These are phyloP conservation scores for Choanephora cucurbitarum DNA, from an alignment of 371 early-diverging fungal species.

Conservation along the genomic window DNA sequence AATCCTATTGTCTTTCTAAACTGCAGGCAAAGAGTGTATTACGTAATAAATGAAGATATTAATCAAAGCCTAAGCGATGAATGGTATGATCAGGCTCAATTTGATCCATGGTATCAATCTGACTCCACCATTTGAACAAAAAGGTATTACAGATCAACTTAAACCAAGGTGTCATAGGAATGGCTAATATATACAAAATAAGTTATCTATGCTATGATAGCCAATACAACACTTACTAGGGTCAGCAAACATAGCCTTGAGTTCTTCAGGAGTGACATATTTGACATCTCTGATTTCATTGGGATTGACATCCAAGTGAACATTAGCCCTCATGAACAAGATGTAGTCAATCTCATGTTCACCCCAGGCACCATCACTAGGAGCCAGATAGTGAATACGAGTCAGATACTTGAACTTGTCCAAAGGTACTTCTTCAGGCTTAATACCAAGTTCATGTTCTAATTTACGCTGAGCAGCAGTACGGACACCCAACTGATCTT, in stretches of 20 bases:
- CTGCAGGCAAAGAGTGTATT: constrained; percentile 1
- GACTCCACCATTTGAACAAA: constrained; percentile 94
- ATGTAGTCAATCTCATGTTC: constrained; percentile 97
- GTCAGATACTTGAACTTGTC: constrained; percentile 89
- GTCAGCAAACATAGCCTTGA: constrained; percentile 70
- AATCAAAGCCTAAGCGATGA: constrained; percentile 64
- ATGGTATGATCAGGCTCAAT: constrained; percentile 74
- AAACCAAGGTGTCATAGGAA: constrained; percentile 95
- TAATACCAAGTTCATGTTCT: constrained; percentile 94
- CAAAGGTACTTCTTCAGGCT: constrained; percentile 73
- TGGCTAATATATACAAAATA: constrained; percentile 27
- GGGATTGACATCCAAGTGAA: constrained; percentile 65
- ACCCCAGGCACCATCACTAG: constrained; percentile 95
- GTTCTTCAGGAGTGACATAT: constrained; percentile 83
- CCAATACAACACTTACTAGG: constrained; percentile 48
- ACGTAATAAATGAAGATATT: constrained; percentile 5
- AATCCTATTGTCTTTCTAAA: not conserved
- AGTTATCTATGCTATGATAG: not conserved
- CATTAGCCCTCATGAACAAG: constrained; percentile 76
- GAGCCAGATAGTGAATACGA: constrained; percentile 92
- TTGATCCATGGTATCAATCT: constrained; percentile 70
- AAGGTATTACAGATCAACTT: constrained; percentile 87
- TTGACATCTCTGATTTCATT: constrained; percentile 83
- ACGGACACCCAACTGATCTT: constrained; percentile 70
- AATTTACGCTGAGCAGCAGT: constrained; percentile 81